Percentiles rank a stretch among this genome's conserved stretches.
Evolutionary conservation across 768 basidiomycete species (phyloP).

Genomic region (Leccinum olivaceopallidum): DNA sequence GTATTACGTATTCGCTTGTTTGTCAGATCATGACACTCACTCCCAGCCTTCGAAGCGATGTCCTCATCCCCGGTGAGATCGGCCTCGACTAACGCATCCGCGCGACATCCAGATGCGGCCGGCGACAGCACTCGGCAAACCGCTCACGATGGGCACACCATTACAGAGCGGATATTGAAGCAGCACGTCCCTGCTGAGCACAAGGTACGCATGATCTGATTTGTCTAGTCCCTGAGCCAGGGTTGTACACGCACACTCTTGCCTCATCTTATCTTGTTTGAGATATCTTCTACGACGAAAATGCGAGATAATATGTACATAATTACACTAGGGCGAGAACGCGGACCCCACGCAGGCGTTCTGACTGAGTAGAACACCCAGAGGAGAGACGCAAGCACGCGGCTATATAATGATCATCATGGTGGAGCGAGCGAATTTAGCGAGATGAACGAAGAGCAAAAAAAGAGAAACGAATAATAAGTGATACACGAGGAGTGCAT

Average conservation of each 20-base stretch:
- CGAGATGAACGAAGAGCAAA: neutral
- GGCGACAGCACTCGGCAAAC: conserved; percentile 68
- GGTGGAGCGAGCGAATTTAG: neutral
- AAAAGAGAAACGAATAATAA: neutral
- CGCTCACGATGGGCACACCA: conserved; percentile 77
- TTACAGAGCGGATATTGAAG: conserved; percentile 73
- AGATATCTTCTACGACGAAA: no score
- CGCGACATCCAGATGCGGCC: conserved; percentile 55
- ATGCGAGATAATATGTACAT: neutral
- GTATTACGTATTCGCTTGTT: no score
- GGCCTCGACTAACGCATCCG: conserved; percentile 75
- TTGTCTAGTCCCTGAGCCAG: no score
- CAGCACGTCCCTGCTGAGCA: conserved; percentile 70
- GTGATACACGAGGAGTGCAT: conserved; percentile 11
- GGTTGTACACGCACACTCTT: no score
- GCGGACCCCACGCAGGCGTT: neutral
- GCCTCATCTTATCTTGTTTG: no score
- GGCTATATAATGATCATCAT: neutral
- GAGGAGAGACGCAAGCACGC: neutral
- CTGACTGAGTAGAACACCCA: conserved; percentile 4
- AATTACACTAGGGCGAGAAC: neutral
- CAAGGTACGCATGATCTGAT: conserved; percentile 39
- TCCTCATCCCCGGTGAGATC: conserved; percentile 72
- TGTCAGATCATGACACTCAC: no score
- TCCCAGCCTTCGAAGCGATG: conserved; percentile 58